phyloP scores from a whole-genome alignment of 2,329 filamentous ascomycete species.

The Coniochaeta prunicola region DNA sequence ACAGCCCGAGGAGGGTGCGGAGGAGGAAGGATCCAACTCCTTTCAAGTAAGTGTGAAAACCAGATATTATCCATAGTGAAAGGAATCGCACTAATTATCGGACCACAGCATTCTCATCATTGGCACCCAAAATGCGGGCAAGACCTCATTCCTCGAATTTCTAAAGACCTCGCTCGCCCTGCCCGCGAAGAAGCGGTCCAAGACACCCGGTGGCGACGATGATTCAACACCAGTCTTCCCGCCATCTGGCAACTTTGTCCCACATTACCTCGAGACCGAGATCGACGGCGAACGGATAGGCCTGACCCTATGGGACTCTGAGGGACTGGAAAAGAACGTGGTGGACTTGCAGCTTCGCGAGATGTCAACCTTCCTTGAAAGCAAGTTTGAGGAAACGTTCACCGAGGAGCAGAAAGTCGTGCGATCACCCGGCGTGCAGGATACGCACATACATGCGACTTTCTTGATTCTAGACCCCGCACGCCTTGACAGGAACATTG shows the following conservation, averaged over 20 bases:
- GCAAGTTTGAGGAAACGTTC: constrained; percentile 97
- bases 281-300: constrained; percentile 88
- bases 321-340: constrained; percentile 88
- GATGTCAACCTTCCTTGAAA: constrained; percentile 87
- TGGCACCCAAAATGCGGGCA: constrained; percentile 80
- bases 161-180: constrained; percentile 79
- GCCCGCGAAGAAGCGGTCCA: constrained; percentile 68
- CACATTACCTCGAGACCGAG: constrained; percentile 88
- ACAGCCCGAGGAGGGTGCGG: constrained; percentile 84
- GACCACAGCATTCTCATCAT: constrained; percentile 73
- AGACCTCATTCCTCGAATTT: constrained; percentile 96
- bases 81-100: background rate
- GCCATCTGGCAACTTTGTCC: constrained; percentile 66
- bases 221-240: constrained; percentile 45
- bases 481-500: constrained; percentile 76
- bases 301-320: constrained; percentile 92
- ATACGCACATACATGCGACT: constrained; percentile 95
- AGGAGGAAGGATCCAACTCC: constrained; percentile 95
- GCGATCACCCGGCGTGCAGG: constrained; percentile 82
- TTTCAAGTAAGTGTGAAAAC: constrained; percentile 72
- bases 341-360: constrained; percentile 91
- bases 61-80: background rate
- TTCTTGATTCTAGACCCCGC: constrained; percentile 87
- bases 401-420: constrained; percentile 96
- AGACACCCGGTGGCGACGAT: constrained; percentile 47